Evolutionary conservation across 352 stramenopile genomes (phyloP), one percentile per base, ranked within the genome.

Genomic region (Globisporangium recalcitrans): DNA sequence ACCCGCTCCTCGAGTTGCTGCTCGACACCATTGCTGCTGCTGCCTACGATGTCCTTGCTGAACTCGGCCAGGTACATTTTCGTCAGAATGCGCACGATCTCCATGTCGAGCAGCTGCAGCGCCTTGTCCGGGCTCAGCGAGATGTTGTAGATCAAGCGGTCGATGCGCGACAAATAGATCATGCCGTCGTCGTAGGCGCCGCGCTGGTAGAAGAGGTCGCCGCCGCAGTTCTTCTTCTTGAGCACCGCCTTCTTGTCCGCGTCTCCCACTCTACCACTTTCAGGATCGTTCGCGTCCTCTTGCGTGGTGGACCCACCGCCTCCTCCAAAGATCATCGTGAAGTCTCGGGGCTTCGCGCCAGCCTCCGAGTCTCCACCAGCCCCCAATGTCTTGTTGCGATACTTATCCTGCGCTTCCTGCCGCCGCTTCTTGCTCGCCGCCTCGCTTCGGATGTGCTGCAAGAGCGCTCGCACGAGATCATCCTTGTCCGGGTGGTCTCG

Each of bases 401-500:
- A 91, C 55, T 91, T 92, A 13, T 92, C 83, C 63, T 91, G 85
- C 5, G 83, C 85, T 26, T 93, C 85, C 51, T 92, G 82, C 0
- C 83, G 78, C 6, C 83, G 74, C 64, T 88, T 89, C 62, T 93
- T 92, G 73, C 87, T 93, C 38, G 76, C 65, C 10, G 79, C 82
- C 58, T 95, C 86, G 54, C 77, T 91, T 46, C 83, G 80, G 40
- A 93, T 89, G 53, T 96, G 87, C 58, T 96, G 82, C 27, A 97
- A 65, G 9, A 96, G 59, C 3, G 88, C 89, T 22, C 84, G 78
- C 53, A 96, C 82, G 36, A 97, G 81, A 60, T 97, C 87, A 49
- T 97, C 88, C 70, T 95, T 96, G 65, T 95, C 82, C 4, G 86
- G 85, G 57, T 97, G 85, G 63, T 95, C 87, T 24, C 87, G 87